Base-by-base conservation (phyloP, 1,139 yeast genomes). In the Pichia sp. region DNA sequence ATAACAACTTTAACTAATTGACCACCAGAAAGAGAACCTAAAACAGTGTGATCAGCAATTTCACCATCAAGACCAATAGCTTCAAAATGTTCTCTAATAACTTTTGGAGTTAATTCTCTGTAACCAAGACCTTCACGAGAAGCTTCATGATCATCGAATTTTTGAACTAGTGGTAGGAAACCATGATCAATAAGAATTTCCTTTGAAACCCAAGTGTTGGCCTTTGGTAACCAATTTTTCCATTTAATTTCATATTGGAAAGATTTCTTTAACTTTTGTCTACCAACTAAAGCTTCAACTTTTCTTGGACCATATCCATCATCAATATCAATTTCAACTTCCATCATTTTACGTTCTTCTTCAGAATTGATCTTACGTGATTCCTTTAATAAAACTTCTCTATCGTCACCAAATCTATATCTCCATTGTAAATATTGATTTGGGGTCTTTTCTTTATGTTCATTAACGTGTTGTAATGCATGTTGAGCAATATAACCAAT, bases 401-500 rank as follows among this genome's bases (percentile, higher is more conserved):
- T 88, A 69, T 92, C 98, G 66, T 92, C 98, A 67, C 98, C 98
- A 61, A 89, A 87, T 67, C 87, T 81, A 69, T 90, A 92, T 72
- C 98, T 83, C 98, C 98, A 92, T 73, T 92, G 98, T 65, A 92
- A 75, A 68, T 92, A 92, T 71, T 92, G 97, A 65, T 89, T 90
- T 39, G 98, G 96, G 16, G 97, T 92, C 73, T 89, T 89, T 68
- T 92, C 98, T 69, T 90, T 88, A 71, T 92, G 98, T 69, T 85
- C 85, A 67, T 92, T 95, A 53, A 92, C 97, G 65, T 92, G 97
- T 69, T 89, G 96, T 64, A 92, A 77, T 27, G 98, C 97, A 61
- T 92, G 97, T 74, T 92, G 98, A 23, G 97, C 97, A 74, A 92
- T 92, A 71, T 92, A 92, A 54, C 97, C 98, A 62, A 92, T 88